Evolutionary conservation across 768 basidiomycete species (phyloP), one percentile per base, ranked within the genome.

Genomic region (Dentipellis fragilis): DNA sequence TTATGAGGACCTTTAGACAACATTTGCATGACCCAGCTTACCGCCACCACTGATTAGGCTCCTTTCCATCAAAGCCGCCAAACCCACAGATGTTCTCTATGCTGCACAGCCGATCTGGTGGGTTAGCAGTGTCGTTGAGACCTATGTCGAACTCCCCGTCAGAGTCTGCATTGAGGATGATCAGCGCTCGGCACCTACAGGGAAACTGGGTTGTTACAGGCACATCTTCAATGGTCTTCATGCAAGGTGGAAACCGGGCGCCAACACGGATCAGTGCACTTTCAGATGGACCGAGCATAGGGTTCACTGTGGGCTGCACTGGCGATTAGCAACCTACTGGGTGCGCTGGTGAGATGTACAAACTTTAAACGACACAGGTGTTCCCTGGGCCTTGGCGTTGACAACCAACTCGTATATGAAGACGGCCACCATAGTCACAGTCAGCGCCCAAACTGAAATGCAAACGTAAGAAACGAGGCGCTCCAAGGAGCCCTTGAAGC

Each of bases 221-320:
- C 10, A 90, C 68, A 10, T 69, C 75, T 34, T 69, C 61, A 7
- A 93, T 82, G 5, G 68, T 61, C 66, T 92, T 93, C 89, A 94
- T 94, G 63, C 93, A 95, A 0, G 93, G 88, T 12, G 90, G 89
- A 66, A 93, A 96, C 23, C 95, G 87, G 21, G 95, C 93, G 2
- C 94, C 94, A 51, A 91, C 72, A 63, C 87, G 81, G 57, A 97
- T 90, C 12, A 98, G 73, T 2, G 86, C 91, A 48, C 84, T 84
- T 49, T 78, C 80, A 0, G 89, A 87, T 3, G 95, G 95, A 2
- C 95, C 95, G 16, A 98, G 75, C 90, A 95, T 91, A 4, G 84
- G 84, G 63, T 94, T 95, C 52, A 93, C 80, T 3, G 79, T 76
- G 19, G 90, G 90, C 85, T 91, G 56, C 12, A 37, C 16, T 16